Conservation (phyloP, 164 flowering plant genomes). For the Macadamia tetraphylla region DNA sequence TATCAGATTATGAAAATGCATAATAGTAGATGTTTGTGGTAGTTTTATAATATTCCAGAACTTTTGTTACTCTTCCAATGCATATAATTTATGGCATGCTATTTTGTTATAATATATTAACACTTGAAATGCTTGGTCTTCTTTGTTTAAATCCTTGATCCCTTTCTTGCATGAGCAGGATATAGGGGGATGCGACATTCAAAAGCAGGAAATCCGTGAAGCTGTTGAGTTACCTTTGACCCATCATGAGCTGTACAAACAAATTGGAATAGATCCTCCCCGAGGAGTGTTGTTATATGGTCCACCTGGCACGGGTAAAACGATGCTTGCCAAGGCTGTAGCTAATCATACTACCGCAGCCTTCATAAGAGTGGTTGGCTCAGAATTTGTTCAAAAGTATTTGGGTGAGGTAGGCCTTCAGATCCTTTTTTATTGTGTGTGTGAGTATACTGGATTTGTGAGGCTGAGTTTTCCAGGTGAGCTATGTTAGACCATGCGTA, state of each 20-base stretch:
- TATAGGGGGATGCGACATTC: slow-evolving; percentile 98
- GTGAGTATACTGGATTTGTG: background rate
- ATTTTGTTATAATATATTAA: too few species aligned
- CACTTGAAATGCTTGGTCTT: background rate
- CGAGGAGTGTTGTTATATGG: slow-evolving; percentile 96
- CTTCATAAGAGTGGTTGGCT: slow-evolving; percentile 94
- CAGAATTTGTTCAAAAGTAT: slow-evolving; percentile 97
- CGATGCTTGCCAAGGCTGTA: slow-evolving; percentile 98
- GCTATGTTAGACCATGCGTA: too few species aligned
- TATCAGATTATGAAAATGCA: too few species aligned
- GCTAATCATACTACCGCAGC: slow-evolving; percentile 94
- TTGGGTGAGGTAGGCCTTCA: slow-evolving; percentile 73
- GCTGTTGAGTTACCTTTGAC: slow-evolving; percentile 95
- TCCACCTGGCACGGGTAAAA: slow-evolving; percentile 98
- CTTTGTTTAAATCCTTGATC: background rate
- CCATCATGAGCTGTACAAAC: slow-evolving; percentile 91
- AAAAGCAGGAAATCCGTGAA: slow-evolving; percentile 96
- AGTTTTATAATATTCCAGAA: too few species aligned
- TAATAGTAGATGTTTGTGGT: too few species aligned
- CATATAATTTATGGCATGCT: too few species aligned
- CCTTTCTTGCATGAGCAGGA: slow-evolving; percentile 39
- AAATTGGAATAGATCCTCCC: slow-evolving; percentile 97
- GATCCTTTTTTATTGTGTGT: background rate
- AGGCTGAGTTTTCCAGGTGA: background rate
- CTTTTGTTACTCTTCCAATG: too few species aligned